phyloP scores from a whole-genome alignment of 2,329 filamentous ascomycete genomes.

The Pezicula neosporulosa region DNA sequence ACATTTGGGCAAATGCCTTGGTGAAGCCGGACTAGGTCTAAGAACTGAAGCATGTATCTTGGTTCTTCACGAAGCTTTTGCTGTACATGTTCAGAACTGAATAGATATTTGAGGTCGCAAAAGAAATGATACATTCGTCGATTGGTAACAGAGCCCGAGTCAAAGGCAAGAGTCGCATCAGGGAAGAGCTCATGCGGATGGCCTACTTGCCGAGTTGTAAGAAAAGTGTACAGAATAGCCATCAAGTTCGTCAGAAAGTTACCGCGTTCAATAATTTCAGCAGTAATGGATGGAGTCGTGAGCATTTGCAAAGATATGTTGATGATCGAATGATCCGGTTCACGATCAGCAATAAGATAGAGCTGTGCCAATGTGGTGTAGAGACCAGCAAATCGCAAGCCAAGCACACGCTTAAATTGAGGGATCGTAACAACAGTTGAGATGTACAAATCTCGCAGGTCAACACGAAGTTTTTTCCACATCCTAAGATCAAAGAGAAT shows the following conservation, averaged over 20 bases:
- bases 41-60: constrained; percentile 87
- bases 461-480: constrained; percentile 94
- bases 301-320: constrained; percentile 95
- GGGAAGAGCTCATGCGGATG: constrained; percentile 88
- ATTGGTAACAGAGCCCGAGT: constrained; percentile 92
- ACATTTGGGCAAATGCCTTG: constrained; percentile 96
- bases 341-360: constrained; percentile 91
- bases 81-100: constrained; percentile 85
- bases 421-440: constrained; percentile 94
- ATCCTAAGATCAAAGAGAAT: constrained; percentile 91
- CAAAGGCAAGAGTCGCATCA: constrained; percentile 84
- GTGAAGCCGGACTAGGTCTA: constrained; percentile 92
- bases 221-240: constrained; percentile 95
- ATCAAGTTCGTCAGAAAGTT: constrained; percentile 95
- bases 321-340: constrained; percentile 98
- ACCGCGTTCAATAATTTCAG: constrained; percentile 88
- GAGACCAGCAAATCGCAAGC: constrained; percentile 87
- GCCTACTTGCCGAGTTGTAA: constrained; percentile 92
- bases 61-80: constrained; percentile 77
- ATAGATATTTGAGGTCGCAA: constrained; percentile 86
- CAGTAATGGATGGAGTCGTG: constrained; percentile 93
- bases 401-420: constrained; percentile 91
- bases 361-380: constrained; percentile 93
- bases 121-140: constrained; percentile 98
- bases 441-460: constrained; percentile 90